Conservation (phyloP, 768 basidiomycete genomes). For the Collybia nuda region DNA sequence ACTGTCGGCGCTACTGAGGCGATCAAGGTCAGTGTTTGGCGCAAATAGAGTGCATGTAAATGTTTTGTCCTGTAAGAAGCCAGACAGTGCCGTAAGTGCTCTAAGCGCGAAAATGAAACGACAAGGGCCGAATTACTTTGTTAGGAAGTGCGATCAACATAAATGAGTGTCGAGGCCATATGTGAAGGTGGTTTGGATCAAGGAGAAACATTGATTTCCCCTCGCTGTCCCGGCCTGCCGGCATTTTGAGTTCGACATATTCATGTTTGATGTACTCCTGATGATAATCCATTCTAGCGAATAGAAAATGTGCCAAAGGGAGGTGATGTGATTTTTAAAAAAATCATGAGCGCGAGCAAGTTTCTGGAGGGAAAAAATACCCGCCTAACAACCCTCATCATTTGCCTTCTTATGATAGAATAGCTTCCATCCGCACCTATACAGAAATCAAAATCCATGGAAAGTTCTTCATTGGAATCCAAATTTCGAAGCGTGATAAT, state of each 20-base stretch:
- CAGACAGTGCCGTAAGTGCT: constrained; percentile 18
- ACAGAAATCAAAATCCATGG: constrained; percentile 71
- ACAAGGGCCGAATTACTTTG: constrained; percentile 58
- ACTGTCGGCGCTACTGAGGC: constrained; percentile 54
- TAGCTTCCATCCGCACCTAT: constrained; percentile 95
- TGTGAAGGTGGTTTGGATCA: constrained; percentile 95
- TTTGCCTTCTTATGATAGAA: constrained; percentile 85
- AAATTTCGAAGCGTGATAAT: constrained; percentile 52
- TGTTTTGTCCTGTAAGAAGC: constrained; percentile 75
- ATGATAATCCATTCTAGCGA: constrained; percentile 85
- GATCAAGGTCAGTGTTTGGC: constrained; percentile 74
- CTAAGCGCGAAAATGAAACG: constrained; percentile 17
- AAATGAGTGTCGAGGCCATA: constrained; percentile 98
- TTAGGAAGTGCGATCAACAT: constrained; percentile 99
- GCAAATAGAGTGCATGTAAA: constrained; percentile 98
- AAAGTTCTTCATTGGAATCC: constrained; percentile 38
- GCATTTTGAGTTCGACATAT: constrained; percentile 96
- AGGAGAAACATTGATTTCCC: constrained; percentile 75
- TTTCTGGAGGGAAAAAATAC: constrained; percentile 22
- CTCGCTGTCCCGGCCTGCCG: constrained; percentile 63
- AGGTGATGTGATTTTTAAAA: constrained; percentile 28
- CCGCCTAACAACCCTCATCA: constrained; percentile 94
- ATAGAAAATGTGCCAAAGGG: constrained; percentile 18
- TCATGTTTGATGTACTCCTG: constrained; percentile 96
- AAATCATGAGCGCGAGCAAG: constrained; percentile 18